Percentiles rank a stretch among this genome's conserved stretches.
These are phyloP conservation scores for Elaeagnus macrophylla DNA, from an alignment of 306 rosid genomes.

Conservation along the genomic window DNA sequence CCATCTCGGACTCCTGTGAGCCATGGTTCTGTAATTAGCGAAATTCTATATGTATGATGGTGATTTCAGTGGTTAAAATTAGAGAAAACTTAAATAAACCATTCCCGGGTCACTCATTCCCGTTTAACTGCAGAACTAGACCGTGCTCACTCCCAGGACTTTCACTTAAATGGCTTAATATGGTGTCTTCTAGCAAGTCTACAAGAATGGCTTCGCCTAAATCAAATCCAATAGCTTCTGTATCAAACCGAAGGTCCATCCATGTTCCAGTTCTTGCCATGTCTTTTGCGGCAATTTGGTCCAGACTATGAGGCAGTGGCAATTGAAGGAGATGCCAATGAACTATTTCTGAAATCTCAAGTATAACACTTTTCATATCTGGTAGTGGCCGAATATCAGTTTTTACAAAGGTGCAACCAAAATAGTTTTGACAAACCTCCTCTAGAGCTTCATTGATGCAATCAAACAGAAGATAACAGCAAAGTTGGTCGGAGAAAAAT, in stretches of 20 bases:
- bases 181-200: slow-evolving; percentile 61
- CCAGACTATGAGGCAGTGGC: slow-evolving; percentile 61
- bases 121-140: slow-evolving; percentile 21
- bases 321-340: slow-evolving; percentile 68
- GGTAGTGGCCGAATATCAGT: slow-evolving; percentile 36
- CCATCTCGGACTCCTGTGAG: neutral
- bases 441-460: slow-evolving; percentile 59
- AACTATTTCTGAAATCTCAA: slow-evolving; percentile 58
- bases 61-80: slow-evolving; percentile 24
- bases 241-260: slow-evolving; percentile 65
- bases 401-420: slow-evolving; percentile 37
- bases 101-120: slow-evolving; percentile 20
- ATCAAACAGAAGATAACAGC: slow-evolving; percentile 60
- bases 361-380: slow-evolving; percentile 30
- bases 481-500: slow-evolving; percentile 43
- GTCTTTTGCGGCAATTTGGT: slow-evolving; percentile 74
- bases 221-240: slow-evolving; percentile 55
- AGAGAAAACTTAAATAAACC: slow-evolving; percentile 17
- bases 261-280: slow-evolving; percentile 56
- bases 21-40: slow-evolving; percentile 4
- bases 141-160: slow-evolving; percentile 16
- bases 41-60: slow-evolving; percentile 15
- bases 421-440: slow-evolving; percentile 52
- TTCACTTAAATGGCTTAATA: slow-evolving; percentile 37
- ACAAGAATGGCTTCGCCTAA: slow-evolving; percentile 62